Percentiles rank a stretch among this genome's conserved stretches.
These are phyloP conservation scores for Cladophialophora exuberans DNA, from an alignment of 2,329 filamentous ascomycete genomes.

Conservation along the genomic window DNA sequence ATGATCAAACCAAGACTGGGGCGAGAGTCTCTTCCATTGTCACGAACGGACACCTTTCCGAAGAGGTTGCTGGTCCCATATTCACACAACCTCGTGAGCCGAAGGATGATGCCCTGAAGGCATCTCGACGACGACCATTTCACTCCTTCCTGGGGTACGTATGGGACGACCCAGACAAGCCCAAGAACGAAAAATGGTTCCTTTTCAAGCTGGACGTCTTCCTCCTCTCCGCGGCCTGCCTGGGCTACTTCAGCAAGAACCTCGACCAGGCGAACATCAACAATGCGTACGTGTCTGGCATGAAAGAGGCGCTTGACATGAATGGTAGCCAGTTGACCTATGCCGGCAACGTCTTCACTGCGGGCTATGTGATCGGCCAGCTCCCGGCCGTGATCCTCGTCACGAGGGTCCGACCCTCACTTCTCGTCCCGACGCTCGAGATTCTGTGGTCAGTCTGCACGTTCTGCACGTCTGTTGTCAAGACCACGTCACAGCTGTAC, in stretches of 20 bases:
- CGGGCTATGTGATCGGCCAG: constrained; percentile 55
- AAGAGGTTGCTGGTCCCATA: no score
- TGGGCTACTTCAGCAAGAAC: constrained; percentile 36
- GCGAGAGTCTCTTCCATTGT: no score
- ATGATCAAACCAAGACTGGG: no score
- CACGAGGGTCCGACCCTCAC: constrained; percentile 23
- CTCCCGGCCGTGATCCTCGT: constrained; percentile 1
- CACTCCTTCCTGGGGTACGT: constrained; percentile 40
- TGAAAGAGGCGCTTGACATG: constrained; percentile 54
- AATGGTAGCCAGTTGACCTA: constrained; percentile 56
- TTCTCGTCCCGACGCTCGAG: constrained; percentile 31
- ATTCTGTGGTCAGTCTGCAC: constrained; percentile 52
- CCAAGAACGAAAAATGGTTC: constrained; percentile 47
- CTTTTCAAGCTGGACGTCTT: constrained; percentile 38
- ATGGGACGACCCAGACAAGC: constrained; percentile 58
- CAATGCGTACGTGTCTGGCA: constrained; percentile 35
- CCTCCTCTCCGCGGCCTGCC: constrained; percentile 36
- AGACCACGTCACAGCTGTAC: constrained; percentile 69
- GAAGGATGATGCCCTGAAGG: neutral
- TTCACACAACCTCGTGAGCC: neutral
- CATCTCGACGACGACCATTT: no score
- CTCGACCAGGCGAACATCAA: constrained; percentile 31
- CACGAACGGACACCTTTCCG: no score
- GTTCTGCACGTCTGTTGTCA: constrained; percentile 95
- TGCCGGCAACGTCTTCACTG: constrained; percentile 36